phyloP scores from a whole-genome alignment of 2,329 filamentous ascomycete species.

The Raffaelea ambrosiae region DNA sequence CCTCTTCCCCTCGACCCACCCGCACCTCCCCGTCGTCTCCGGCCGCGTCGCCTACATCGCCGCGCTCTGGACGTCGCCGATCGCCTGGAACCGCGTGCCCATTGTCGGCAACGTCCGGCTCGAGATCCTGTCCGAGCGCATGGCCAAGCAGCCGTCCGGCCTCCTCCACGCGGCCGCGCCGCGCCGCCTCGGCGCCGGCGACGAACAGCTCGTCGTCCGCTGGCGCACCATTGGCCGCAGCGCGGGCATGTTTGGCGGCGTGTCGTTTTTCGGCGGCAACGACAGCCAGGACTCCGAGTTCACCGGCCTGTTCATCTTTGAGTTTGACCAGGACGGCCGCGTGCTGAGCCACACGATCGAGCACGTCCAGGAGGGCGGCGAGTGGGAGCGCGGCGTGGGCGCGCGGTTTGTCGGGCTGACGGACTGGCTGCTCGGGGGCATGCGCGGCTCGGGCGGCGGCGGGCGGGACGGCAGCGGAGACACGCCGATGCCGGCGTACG shows the following conservation, averaged over 20 bases:
- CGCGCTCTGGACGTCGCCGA: constrained; percentile 89
- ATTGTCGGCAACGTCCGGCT: constrained; percentile 84
- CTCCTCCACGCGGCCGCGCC: constrained; percentile 31
- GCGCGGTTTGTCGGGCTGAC: constrained; percentile 84
- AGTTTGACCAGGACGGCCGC: constrained; percentile 81
- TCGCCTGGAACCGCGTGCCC: constrained; percentile 90
- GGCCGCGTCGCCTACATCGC: constrained; percentile 86
- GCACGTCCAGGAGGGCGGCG: constrained; percentile 73
- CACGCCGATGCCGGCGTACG: constrained; percentile 14
- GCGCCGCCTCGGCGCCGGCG: constrained; percentile 41
- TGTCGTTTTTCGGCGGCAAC: constrained; percentile 15
- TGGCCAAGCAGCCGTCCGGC: constrained; percentile 59
- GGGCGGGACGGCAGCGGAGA: constrained; percentile 1
- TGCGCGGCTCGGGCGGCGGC: constrained; percentile 31
- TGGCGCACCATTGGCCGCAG: constrained; percentile 61
- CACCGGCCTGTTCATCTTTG: constrained; percentile 86
- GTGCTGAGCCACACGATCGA: constrained; percentile 89
- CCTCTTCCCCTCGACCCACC: constrained; percentile 69
- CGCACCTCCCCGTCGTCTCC: constrained; percentile 83
- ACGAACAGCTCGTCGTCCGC: constrained; percentile 81
- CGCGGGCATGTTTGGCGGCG: not conserved
- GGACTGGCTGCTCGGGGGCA: constrained; percentile 85
- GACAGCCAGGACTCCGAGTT: constrained; percentile 48
- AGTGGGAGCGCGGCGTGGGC: constrained; percentile 73
- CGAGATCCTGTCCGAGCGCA: constrained; percentile 81